Evolutionary conservation across 345 rosid species (phyloP), one percentile per base, ranked within the genome.

Genomic region (Conringia planisiliqua): DNA sequence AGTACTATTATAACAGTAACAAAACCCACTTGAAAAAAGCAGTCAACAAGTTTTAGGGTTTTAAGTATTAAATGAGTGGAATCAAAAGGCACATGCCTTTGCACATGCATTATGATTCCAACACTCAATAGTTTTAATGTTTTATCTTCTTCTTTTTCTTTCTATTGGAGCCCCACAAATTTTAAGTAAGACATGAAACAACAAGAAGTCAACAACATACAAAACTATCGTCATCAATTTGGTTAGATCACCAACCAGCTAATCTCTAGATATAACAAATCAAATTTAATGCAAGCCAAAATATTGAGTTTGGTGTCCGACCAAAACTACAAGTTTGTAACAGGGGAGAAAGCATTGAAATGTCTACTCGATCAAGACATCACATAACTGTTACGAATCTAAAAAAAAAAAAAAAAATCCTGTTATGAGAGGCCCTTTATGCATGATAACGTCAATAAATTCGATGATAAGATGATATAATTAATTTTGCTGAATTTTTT

Each of bases 101-200:
- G 68, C 80, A 77, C 80, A 77, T 77, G 81, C 68, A 71, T 65
- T 32, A 77, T 50, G 72, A 65, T 57, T 33, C 76, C 38, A 62
- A 60, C 18, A 48, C 7, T 59, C 60, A 5, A 36, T 58, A 48
- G 26, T 58, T 57, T n/a, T n/a, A n/a, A n/a, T n/a, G n/a, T n/a
- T n/a, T 56, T 38, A 36, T 39, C 44, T 60, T 68, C 22, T 54
- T 11, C 9, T 68, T 52, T 18, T 47, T 43, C n/a, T n/a, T n/a
- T n/a, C n/a, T n/a, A n/a, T n/a, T 70, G 48, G 61, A 62, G 67
- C 66, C 80, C 71, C 79, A 69, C 70, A 62, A 54, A 11, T 66
- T 51, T 68, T 6, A 20, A 68, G 44, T 60, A 40, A 75, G 79
- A 51, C 79, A 75, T 75, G 79, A 48, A 61, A 68, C 62, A 61